phyloP scores from a whole-genome alignment of 768 basidiomycete species.

The Phlegmacium glaucopus region DNA sequence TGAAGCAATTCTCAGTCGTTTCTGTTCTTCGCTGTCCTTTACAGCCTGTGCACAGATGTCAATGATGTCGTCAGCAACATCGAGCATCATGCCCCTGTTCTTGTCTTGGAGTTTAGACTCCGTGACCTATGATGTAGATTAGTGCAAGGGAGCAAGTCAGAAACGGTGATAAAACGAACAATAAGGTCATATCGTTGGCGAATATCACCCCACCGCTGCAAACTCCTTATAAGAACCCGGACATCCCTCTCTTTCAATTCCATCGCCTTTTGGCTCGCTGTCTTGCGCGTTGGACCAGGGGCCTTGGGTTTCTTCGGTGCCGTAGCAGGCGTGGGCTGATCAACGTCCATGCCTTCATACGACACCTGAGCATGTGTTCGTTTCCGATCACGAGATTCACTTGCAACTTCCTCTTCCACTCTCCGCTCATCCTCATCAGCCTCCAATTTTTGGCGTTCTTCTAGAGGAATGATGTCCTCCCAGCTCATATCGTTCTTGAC shows the following conservation, averaged over 20 bases:
- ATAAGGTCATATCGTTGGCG: conserved; percentile 92
- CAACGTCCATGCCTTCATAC: conserved; percentile 93
- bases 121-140: conserved; percentile 51
- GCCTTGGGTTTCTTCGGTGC: conserved; percentile 72
- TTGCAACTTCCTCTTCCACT: conserved; percentile 65
- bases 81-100: conserved; percentile 88
- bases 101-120: conserved; percentile 93
- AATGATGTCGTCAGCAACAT: conserved; percentile 91
- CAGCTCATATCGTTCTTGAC: conserved; percentile 98
- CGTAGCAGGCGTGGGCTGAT: conserved; percentile 59
- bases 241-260: conserved; percentile 97
- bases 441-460: conserved; percentile 83
- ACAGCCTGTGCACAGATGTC: conserved; percentile 81
- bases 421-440: conserved; percentile 75
- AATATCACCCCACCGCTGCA: conserved; percentile 98
- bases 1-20: conserved; percentile 68
- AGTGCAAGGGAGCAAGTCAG: conserved; percentile 2
- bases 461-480: conserved; percentile 98
- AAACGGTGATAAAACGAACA: conserved; percentile 45
- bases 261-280: conserved; percentile 91
- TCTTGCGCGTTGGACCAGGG: conserved; percentile 77
- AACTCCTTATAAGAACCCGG: conserved; percentile 88
- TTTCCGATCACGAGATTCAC: conserved; percentile 63
- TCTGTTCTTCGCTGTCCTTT: conserved; percentile 77
- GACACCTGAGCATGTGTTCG: conserved; percentile 83